Percentiles rank a stretch among this genome's conserved stretches.
These are phyloP conservation scores for Lipomyces yamanashiensis DNA, from an alignment of 805 yeast genomes.

Conservation along the genomic window DNA sequence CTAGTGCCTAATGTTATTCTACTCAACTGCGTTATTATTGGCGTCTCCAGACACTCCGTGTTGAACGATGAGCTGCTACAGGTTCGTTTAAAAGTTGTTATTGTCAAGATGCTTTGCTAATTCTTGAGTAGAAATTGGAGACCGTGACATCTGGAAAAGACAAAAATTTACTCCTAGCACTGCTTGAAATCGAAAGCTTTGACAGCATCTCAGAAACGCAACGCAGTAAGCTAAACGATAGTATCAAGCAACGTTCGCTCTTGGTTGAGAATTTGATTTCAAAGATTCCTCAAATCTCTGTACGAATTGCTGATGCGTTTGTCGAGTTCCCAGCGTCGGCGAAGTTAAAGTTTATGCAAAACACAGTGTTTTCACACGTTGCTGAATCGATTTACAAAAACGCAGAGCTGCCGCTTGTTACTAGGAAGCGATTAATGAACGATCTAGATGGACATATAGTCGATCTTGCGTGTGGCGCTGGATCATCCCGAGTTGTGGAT, in stretches of 20 bases:
- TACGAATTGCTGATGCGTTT: slow-evolving; percentile 58
- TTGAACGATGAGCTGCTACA: slow-evolving; percentile 4
- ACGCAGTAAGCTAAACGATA: slow-evolving; percentile 18
- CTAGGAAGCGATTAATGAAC: slow-evolving; percentile 65
- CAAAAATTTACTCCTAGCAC: slow-evolving; percentile 14
- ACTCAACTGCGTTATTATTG: slow-evolving; percentile 16
- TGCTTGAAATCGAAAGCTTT: slow-evolving; percentile 11
- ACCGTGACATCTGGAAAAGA: slow-evolving; percentile 3
- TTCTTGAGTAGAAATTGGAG: slow-evolving; percentile 7
- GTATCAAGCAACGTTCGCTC: slow-evolving; percentile 25
- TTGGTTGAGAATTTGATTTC: slow-evolving; percentile 19
- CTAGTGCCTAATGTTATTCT: slow-evolving; percentile 17
- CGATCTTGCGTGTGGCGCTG: slow-evolving; percentile 76
- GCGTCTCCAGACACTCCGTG: slow-evolving; percentile 5
- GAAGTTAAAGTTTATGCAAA: slow-evolving; percentile 74
- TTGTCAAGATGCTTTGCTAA: not conserved
- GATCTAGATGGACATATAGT: slow-evolving; percentile 56
- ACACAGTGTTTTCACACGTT: slow-evolving; percentile 90
- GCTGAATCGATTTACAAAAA: slow-evolving; percentile 52
- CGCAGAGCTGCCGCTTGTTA: slow-evolving; percentile 18
- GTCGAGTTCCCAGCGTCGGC: slow-evolving; percentile 64
- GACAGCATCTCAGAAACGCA: slow-evolving; percentile 18
- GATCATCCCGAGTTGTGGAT: slow-evolving; percentile 91
- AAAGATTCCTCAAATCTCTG: slow-evolving; percentile 10
- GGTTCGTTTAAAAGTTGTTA: not conserved